Base-by-base conservation (phyloP, 495 filamentous ascomycete genomes). In the Staphylotrichum longicolle region DNA sequence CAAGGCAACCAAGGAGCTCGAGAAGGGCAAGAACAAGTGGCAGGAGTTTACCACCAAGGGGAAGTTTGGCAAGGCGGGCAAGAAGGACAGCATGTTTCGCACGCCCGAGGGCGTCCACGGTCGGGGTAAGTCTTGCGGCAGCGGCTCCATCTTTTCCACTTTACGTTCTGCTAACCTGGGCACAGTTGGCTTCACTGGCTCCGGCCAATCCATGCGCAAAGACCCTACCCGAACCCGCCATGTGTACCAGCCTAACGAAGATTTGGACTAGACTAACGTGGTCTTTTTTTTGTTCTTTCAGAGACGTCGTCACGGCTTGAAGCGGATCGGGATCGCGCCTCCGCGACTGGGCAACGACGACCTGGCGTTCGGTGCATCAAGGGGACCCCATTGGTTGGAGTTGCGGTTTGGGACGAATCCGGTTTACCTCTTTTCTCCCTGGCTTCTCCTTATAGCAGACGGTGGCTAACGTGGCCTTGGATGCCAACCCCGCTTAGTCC, bases 11-110 rank as follows among this genome's bases (percentile, higher is more conserved):
- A 91, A 91, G 72, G 91, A 93, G 70, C 80, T 98, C 10, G 91
- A 96, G 76, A 88, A 83, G 63, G 88, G 88, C 64, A 96, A 96
- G 80, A 91, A 81, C 65, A 96, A 94, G 68, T 98, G 94, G 94
- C 88, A 97, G 74, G 88, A 93, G 66, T 98, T 95, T 71, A 86
- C 83, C 44, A 79, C 78, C 65, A 96, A 93, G 77, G 88, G 89
- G 20, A 91, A 91, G 70, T 78, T 85, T 44, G 88, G 85, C 50
- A 91, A 90, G 73, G 65, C 76, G n/a, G 68, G 71, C 49, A 91
- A 90, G 77, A 96, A 96, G 79, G 92, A 98, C 14, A 95, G 90
- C 77, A 96, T 97, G 94, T 98, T 98, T 68, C 84, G 95, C 33
- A 96, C 93, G 3, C 90, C 89, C 0, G 91, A 95, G 33, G 88